Base-by-base conservation (phyloP, 169 alveolate species). In the Cyclospora cayetanensis region DNA sequence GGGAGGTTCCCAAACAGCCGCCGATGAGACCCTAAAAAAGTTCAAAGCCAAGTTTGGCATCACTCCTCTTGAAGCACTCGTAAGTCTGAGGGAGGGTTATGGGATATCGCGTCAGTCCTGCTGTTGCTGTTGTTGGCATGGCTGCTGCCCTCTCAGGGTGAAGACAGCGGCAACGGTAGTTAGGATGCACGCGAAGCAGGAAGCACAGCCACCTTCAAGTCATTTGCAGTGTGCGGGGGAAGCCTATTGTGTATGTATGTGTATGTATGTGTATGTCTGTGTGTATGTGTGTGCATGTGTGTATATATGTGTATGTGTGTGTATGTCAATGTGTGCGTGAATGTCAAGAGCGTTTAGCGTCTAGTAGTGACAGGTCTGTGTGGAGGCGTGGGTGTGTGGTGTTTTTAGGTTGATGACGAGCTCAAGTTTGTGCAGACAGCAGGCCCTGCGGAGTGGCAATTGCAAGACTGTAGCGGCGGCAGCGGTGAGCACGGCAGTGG, bases 361-460 rank as follows among this genome's bases (percentile, higher is more conserved):
- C 37, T 70, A 70, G 83, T n/a, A n/a, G n/a, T n/a, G n/a, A n/a
- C n/a, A n/a, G n/a, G n/a, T n/a, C n/a, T n/a, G n/a, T n/a, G n/a
- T n/a, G n/a, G n/a, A n/a, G 34, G 35, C 18, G 5, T 70, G 70
- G 15, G 34, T 20, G 15, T 55, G 15, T 22, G 4, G 4, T 66
- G 46, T 12, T 37, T 66, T 37, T 77, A 82, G 90, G 41, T 82
- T 31, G 90, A 82, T 37, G 39, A 52, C 35, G 90, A 82, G 60
- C 76, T 43, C 37, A n/a, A 55, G n/a, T 82, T 82, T 66, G 4
- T 53, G 63, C 27, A 52, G 31, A 39, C 55, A 4, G 74, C 90
- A 22, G 90, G 90, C 22, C 90, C 90, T 20, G 77, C 60, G 42
- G 90, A 82, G 46, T 82, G 90, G 90, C 50, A 20, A 4, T 22